These are phyloP conservation scores for Candida hungchunana DNA, from an alignment of 805 yeast genomes.

Conservation along the genomic window DNA sequence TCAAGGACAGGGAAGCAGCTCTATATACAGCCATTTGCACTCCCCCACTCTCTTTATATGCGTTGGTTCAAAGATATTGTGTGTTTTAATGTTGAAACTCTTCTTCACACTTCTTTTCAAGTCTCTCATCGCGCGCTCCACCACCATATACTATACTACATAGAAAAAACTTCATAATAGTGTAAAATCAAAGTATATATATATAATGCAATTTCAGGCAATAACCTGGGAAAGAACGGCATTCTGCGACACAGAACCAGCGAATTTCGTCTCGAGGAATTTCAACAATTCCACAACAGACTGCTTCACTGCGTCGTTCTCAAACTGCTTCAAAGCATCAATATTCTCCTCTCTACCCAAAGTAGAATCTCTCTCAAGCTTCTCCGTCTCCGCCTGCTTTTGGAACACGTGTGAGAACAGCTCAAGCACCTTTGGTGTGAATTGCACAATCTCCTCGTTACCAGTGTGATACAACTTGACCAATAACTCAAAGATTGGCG, in stretches of 20 bases:
- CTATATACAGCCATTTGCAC: too few species aligned
- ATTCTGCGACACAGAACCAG: conserved; percentile 56
- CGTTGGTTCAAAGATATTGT: too few species aligned
- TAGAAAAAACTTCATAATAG: too few species aligned
- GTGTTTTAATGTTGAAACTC: too few species aligned
- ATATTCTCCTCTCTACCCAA: conserved; percentile 82
- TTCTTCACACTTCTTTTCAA: too few species aligned
- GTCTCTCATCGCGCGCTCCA: too few species aligned
- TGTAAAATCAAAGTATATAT: too few species aligned
- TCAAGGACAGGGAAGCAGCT: too few species aligned
- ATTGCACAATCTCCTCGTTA: conserved; percentile 47
- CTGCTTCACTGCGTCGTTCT: conserved; percentile 56
- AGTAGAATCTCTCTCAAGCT: conserved; percentile 67
- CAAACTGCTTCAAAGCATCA: conserved; percentile 77
- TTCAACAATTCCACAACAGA: conserved; percentile 69
- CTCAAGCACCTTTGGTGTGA: conserved; percentile 60
- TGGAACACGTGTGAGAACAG: conserved; percentile 67
- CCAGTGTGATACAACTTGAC: conserved; percentile 64
- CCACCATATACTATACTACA: too few species aligned
- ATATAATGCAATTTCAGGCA: too few species aligned
- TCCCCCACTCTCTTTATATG: too few species aligned
- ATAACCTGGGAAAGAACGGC: conserved; percentile 32
- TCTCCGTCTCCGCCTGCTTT: conserved; percentile 71
- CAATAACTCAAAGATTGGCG: conserved; percentile 80
- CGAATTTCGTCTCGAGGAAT: conserved; percentile 59